A percentile compares a stretch with the other conserved stretches of the same genome.
Conservation (phyloP, 2,329 filamentous ascomycete genomes). For the Dothideomycetes sp. region DNA sequence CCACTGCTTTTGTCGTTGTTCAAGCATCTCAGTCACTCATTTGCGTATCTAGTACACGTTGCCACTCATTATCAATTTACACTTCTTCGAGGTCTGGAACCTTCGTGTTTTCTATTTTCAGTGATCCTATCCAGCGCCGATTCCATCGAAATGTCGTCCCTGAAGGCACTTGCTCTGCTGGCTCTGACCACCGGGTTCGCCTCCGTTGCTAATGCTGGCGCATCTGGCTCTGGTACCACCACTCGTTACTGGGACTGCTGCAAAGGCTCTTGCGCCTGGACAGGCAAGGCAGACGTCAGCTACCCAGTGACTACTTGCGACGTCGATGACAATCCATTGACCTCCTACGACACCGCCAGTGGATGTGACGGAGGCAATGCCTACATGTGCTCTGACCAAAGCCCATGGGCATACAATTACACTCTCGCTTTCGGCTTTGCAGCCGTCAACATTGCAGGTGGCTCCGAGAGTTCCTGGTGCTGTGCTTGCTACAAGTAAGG, state of each 20-base stretch:
- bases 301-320: constrained; percentile 44
- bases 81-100: too few species aligned
- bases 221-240: constrained; percentile 21
- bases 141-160: constrained; percentile 9
- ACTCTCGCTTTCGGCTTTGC: constrained; percentile 53
- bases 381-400: constrained; percentile 52
- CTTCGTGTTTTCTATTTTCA: too few species aligned
- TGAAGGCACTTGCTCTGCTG: constrained; percentile 14
- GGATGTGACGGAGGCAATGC: constrained; percentile 49
- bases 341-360: constrained; percentile 34
- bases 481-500: constrained; percentile 50
- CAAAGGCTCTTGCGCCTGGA: constrained; percentile 56
- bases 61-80: too few species aligned
- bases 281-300: constrained; percentile 43
- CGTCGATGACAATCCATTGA: constrained; percentile 43
- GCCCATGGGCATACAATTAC: constrained; percentile 50
- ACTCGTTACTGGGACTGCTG: constrained; percentile 51
- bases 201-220: constrained; percentile 13
- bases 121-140: too few species aligned
- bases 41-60: too few species aligned
- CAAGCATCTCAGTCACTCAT: too few species aligned
- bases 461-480: constrained; percentile 51
- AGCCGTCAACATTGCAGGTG: constrained; percentile 45
- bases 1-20: too few species aligned
- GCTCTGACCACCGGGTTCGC: constrained; percentile 16